Evolutionary conservation across 1,139 yeast species (phyloP), one percentile per base, ranked within the genome.

Genomic region (Saccharomyces uvarum): DNA sequence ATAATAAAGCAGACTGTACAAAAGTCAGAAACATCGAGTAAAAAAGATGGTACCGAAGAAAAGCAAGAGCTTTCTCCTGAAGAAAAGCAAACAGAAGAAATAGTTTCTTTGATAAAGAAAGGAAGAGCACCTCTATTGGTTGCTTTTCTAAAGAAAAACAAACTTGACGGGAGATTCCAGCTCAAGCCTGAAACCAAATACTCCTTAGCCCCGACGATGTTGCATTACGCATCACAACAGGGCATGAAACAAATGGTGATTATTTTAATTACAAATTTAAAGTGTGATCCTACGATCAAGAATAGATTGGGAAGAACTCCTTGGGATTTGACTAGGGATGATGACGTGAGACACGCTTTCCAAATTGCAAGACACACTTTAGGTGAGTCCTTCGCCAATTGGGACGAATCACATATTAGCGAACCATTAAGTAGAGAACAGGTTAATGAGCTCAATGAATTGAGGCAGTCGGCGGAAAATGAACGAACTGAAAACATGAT

Each of bases 91-190:
- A 76, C 95, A 0, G 67, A 65, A 27, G 93, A 88, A 59, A 64
- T 90, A 4, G 67, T 83, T 0, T 72, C 74, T 1, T 72, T 86
- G 29, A 68, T 91, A 56, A 87, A 83, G 63, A 85, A 84, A 61
- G 86, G 91, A 11, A 85, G 86, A 63, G 89, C 91, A 0, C 96
- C 97, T 0, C 79, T 85, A 51, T 67, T 93, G 50, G 71, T 86
- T 0, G 74, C 82, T 3, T 88, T 82, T 62, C 59, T 91, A 54
- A 79, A 77, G 59, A 81, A 83, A 59, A 76, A 88, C 63, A 75
- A 77, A 3, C 65, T 89, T 0, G 72, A 73, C 49, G 73, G 78
- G 2, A 76, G 83, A 51, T 81, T 83, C 59, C 57, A 49, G 27
- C 70, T 93, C 6, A 67, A 76, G 26, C 97, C 97, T 0, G 67